These are phyloP conservation scores for Puccinia horiana DNA, from an alignment of 1,284 basidiomycete genomes.

Conservation along the genomic window DNA sequence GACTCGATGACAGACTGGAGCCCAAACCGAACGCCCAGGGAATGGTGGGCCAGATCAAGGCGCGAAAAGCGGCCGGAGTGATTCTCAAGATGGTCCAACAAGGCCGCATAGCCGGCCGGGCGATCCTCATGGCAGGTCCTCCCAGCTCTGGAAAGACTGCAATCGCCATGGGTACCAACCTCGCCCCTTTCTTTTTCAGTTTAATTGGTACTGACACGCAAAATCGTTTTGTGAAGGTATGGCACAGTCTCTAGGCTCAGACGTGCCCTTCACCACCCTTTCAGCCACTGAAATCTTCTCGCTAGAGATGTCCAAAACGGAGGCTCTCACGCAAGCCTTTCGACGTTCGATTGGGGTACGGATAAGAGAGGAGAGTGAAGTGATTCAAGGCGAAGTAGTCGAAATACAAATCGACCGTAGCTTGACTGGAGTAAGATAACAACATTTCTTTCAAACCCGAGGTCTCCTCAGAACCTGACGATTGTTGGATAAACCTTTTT, in stretches of 20 bases:
- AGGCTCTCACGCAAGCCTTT: slow-evolving; percentile 94
- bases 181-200: background rate
- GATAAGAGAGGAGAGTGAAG: slow-evolving; percentile 95
- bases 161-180: slow-evolving; percentile 80
- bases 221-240: slow-evolving; percentile 68
- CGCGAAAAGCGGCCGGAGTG: slow-evolving; percentile 93
- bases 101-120: slow-evolving; percentile 87
- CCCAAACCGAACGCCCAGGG: slow-evolving; percentile 83
- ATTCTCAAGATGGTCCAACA: slow-evolving; percentile 98
- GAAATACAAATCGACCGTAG: slow-evolving; percentile 98
- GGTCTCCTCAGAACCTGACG: background rate
- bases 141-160: slow-evolving; percentile 97
- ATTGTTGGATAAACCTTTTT: background rate
- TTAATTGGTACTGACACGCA: background rate
- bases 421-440: slow-evolving; percentile 69
- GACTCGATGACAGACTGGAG: slow-evolving; percentile 85
- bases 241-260: slow-evolving; percentile 88
- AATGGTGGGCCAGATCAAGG: slow-evolving; percentile 94
- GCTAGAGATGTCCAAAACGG: slow-evolving; percentile 92
- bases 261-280: slow-evolving; percentile 97
- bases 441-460: background rate
- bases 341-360: slow-evolving; percentile 91
- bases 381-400: slow-evolving; percentile 97
- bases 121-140: slow-evolving; percentile 93
- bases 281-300: slow-evolving; percentile 97